Evolutionary conservation across 2,329 filamentous ascomycete genomes (phyloP), one percentile per base, ranked within the genome.

Genomic region (Colletotrichum orbiculare): DNA sequence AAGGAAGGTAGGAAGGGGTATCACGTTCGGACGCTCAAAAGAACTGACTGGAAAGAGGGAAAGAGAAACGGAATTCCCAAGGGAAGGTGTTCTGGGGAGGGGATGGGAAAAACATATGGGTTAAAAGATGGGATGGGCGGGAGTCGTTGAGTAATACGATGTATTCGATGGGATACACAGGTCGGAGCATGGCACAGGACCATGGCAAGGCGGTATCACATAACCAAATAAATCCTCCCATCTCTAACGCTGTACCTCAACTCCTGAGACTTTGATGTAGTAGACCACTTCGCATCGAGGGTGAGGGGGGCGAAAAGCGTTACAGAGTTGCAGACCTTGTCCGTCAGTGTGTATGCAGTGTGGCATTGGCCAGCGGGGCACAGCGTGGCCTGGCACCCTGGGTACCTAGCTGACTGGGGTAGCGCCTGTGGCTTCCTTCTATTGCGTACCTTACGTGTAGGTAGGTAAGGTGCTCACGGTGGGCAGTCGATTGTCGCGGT

Each of bases 241-340:
- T 46, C 11, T 17, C 37, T 15, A 25, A 54, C 25, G 47, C 39
- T 37, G 39, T 5, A 25, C 49, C 52, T 39, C 38, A 34, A 17
- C 42, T 53, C 33, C 33, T 11, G n/a, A 8, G 13, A 17, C 38
- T 25, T 25, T 25, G 25, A 25, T 25, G 25, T 25, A 5, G 25
- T 25, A 25, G 25, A 25, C 25, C 25, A 25, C 25, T 25, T 25
- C 25, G 5, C 25, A 5, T 5, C 25, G 37, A 54, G 15, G 50
- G 35, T 10, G 25, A 12, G 57, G 61, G 52, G 49, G 57, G 62
- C 57, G 49, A 61, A 55, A 49, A 50, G 57, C 58, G 62, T 65
- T 65, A 65, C 62, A 65, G 62, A 65, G 59, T 65, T 65, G 62
- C 62, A 65, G 58, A 65, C 43, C 43, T 62, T 12, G 39, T 60